Conservation (phyloP, 352 stramenopile species). For the Phytophthora meadii region DNA sequence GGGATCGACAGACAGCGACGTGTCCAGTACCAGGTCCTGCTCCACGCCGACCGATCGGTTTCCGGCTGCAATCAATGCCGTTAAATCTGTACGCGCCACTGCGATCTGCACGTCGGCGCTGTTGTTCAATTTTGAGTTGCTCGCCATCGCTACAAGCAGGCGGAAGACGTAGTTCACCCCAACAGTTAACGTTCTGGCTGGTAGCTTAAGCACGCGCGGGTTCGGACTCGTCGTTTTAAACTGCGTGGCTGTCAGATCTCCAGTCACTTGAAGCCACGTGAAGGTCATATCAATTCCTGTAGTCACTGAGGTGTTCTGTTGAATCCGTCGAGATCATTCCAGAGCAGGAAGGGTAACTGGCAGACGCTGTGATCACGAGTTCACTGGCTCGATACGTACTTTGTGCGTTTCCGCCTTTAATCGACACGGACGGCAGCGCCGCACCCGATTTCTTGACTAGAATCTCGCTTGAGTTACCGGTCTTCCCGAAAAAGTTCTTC, state of each 20-base stretch:
- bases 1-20: constrained; percentile 57
- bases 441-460: constrained; percentile 54
- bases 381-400: constrained; percentile 47
- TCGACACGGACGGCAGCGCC: constrained; percentile 62
- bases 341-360: constrained; percentile 54
- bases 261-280: constrained; percentile 55
- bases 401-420: constrained; percentile 53
- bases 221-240: constrained; percentile 65
- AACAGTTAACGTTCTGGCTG: constrained; percentile 54
- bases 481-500: constrained; percentile 59
- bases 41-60: constrained; percentile 63
- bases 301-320: constrained; percentile 7
- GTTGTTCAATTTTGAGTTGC: constrained; percentile 54
- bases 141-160: constrained; percentile 60
- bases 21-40: constrained; percentile 57
- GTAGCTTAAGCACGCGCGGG: constrained; percentile 58
- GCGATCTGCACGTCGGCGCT: constrained; percentile 53
- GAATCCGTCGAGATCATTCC: constrained; percentile 23
- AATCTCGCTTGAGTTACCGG: constrained; percentile 50
- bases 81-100: constrained; percentile 50
- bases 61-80: constrained; percentile 45
- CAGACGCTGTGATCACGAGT: constrained; percentile 50
- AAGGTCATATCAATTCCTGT: constrained; percentile 60
- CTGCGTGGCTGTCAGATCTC: constrained; percentile 44
- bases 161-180: constrained; percentile 67